Base-by-base conservation (phyloP, 2,329 filamentous ascomycete species). In the Trichoderma atroviride region DNA sequence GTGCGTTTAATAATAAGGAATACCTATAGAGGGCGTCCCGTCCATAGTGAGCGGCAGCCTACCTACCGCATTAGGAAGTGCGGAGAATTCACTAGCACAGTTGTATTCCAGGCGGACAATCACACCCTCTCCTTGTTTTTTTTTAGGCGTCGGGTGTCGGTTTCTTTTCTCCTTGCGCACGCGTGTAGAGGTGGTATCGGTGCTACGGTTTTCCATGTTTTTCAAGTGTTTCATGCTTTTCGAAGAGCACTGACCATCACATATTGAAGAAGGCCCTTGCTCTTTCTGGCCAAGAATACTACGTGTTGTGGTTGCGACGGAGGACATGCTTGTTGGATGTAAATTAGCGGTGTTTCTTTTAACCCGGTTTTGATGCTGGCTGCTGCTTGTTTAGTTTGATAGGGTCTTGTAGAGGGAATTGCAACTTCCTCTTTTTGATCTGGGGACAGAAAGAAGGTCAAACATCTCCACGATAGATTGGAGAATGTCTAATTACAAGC, bases 51-150 rank as follows among this genome's bases (percentile, higher is more conserved):
- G 37, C 40, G 40, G 19, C 29, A 31, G 11, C 58, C 19, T 29
- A 47, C 58, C 35, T 64, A 40, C 50, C 19, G 27, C 35, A 40
- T 43, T 65, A 10, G 62, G 24, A 64, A 65, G 52, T 56, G 62
- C 35, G 62, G 62, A 47, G 62, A 43, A 43, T n/a, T 43, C 40
- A 43, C 40, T 14, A 47, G 11, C 33, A 35, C 33, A 35, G 2
- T 35, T 35, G 33, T 31, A 31, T 29, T 29, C 24, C 11, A 43
- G 40, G 40, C 19, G 10, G 19, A 43, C 40, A n/a, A 19, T 43
- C 40, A n/a, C 40, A 19, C 40, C 16, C 16, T 43, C 19, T 43
- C n/a, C n/a, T n/a, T 43, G 0, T 16, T 4, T 19, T 19, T 43
- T 3, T 43, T 33, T 33, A 10, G 33, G 33, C 33, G 33, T 33